Percentiles rank a stretch among this genome's conserved stretches.
Evolutionary conservation across 805 yeast species (phyloP).

Genomic region (Hemisphaericaspora nanyangensis): DNA sequence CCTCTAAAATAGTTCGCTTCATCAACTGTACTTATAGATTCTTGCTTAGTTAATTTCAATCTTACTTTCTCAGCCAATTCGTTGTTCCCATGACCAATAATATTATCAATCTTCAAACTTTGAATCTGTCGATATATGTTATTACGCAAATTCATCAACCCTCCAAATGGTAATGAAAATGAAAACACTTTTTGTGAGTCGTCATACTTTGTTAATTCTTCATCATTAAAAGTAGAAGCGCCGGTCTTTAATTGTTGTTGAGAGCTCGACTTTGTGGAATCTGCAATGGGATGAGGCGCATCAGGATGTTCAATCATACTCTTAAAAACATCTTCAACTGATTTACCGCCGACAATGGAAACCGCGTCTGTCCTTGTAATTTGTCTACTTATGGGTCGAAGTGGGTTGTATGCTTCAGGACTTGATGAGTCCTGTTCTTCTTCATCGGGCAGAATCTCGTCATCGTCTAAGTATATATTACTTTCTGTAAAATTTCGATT

Average conservation of each 20-base stretch:
- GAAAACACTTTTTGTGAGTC: constrained; percentile 43
- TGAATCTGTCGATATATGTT: constrained; percentile 26
- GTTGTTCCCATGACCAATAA: constrained; percentile 8
- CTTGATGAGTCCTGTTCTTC: constrained; percentile 1
- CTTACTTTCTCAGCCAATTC: constrained; percentile 27
- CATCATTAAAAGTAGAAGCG: constrained; percentile 32
- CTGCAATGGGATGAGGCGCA: constrained; percentile 11
- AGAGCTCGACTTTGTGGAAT: constrained; percentile 13
- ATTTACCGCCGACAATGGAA: constrained; percentile 51
- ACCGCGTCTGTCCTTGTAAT: constrained; percentile 34
- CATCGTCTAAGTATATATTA: constrained; percentile 3
- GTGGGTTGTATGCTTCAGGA: constrained; percentile 1
- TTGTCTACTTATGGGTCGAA: constrained; percentile 6
- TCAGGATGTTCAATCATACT: background rate
- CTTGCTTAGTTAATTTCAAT: constrained; percentile 47
- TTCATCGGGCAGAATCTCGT: constrained; percentile 8
- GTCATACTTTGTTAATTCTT: constrained; percentile 10
- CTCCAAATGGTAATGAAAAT: constrained; percentile 59
- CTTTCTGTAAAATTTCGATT: background rate
- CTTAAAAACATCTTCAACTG: constrained; percentile 3
- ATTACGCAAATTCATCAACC: constrained; percentile 24
- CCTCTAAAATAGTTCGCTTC: constrained; percentile 57
- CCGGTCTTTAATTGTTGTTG: constrained; percentile 14
- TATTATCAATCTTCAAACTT: constrained; percentile 5
- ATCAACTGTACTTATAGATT: constrained; percentile 56